Evolutionary conservation across 1,139 yeast genomes (phyloP).

Genomic region (Trichomonascaceae sp.): DNA sequence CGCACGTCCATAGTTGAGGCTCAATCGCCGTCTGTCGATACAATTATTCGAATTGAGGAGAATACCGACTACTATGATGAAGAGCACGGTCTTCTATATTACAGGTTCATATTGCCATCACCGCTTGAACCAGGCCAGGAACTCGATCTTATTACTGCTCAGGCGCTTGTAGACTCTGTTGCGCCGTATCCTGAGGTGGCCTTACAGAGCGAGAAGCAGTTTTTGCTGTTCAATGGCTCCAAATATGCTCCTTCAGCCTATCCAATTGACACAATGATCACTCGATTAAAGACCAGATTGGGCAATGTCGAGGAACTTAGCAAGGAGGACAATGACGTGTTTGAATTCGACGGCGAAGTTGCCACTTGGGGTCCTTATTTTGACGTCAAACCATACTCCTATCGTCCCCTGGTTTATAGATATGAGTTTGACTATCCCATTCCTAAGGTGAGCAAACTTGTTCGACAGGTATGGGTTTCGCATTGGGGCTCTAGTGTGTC

Average conservation of each 20-base stretch:
- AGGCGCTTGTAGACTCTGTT: conserved; percentile 46
- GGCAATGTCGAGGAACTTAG: conserved; percentile 20
- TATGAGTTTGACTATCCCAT: conserved; percentile 68
- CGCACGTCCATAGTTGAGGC: conserved; percentile 44
- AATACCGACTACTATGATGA: conserved; percentile 5
- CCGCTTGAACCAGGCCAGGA: conserved; percentile 61
- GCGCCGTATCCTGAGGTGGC: conserved; percentile 61
- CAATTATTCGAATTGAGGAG: conserved; percentile 14
- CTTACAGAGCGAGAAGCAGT: conserved; percentile 57
- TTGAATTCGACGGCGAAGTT: conserved; percentile 34
- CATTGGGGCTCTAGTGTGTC: conserved; percentile 63
- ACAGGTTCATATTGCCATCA: conserved; percentile 49
- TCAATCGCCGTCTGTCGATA: conserved; percentile 19
- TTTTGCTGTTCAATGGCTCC: conserved; percentile 48
- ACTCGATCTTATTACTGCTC: conserved; percentile 46
- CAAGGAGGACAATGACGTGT: conserved; percentile 17
- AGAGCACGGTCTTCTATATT: conserved; percentile 33
- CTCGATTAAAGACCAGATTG: conserved; percentile 36
- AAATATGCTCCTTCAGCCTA: conserved; percentile 62
- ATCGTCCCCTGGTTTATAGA: conserved; percentile 47
- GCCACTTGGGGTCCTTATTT: conserved; percentile 55
- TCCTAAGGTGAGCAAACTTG: conserved; percentile 50
- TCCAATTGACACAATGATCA: conserved; percentile 45
- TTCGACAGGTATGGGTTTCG: conserved; percentile 79
- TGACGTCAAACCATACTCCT: conserved; percentile 43